Percentiles rank a stretch among this genome's conserved stretches.
Evolutionary conservation across 345 rosid species (phyloP).

Genomic region (Gossypium herbaceum): DNA sequence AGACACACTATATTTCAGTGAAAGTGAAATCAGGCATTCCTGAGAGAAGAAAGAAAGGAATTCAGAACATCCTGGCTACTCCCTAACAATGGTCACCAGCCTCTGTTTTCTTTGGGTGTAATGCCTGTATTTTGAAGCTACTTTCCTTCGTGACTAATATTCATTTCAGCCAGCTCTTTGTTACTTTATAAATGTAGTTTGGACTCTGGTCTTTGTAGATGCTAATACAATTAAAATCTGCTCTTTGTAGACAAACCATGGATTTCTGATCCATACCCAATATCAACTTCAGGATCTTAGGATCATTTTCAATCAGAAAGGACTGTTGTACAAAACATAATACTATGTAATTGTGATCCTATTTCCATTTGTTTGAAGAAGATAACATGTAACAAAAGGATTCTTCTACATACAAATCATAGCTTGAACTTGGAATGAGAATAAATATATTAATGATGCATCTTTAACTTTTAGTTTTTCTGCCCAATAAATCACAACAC

Average conservation of each 20-base stretch:
- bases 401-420: not conserved
- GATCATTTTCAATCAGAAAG: not conserved
- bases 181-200: not conserved
- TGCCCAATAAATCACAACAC: not conserved
- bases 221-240: constrained; percentile 2
- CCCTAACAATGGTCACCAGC: not conserved
- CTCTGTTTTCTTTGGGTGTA: not conserved
- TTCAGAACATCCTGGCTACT: not conserved
- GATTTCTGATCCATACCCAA: not conserved
- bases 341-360: not conserved
- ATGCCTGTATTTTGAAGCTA: not conserved
- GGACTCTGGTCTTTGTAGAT: not conserved
- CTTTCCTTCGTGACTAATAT: not conserved
- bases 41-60: not conserved
- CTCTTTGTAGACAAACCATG: not conserved
- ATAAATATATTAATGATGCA: not conserved
- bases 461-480: not conserved
- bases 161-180: not conserved
- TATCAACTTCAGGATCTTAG: not conserved
- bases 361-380: not conserved
- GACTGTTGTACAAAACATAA: not conserved
- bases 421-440: not conserved
- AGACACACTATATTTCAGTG: not conserved
- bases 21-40: not conserved
- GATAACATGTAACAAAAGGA: not conserved